Evolutionary conservation across 2,329 filamentous ascomycete genomes (phyloP).

Genomic region (Cladosporium oxysporum): DNA sequence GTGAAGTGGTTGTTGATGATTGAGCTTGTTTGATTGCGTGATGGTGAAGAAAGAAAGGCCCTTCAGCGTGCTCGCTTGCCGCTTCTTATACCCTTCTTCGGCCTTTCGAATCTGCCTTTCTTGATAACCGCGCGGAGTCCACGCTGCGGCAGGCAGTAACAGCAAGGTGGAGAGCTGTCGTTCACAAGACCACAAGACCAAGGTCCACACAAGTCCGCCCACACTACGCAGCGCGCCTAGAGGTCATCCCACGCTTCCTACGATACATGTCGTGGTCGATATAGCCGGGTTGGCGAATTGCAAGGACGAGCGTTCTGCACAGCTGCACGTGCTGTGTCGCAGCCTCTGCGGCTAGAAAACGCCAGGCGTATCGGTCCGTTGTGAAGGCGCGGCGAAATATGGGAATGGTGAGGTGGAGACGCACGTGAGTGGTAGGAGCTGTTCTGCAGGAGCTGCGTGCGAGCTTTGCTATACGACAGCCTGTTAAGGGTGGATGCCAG

Average conservation of each 20-base stretch:
- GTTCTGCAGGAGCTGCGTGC: slow-evolving; percentile 5
- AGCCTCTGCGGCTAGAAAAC: slow-evolving; percentile 15
- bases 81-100: slow-evolving; percentile 13
- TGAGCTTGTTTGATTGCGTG: slow-evolving; percentile 18
- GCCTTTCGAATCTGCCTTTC: neutral
- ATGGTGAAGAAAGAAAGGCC: slow-evolving; percentile 11
- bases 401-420: slow-evolving; percentile 15
- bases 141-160: neutral
- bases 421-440: slow-evolving; percentile 12
- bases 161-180: slow-evolving; percentile 11
- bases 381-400: neutral
- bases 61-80: neutral
- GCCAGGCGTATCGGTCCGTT: slow-evolving; percentile 12
- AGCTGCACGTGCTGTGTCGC: slow-evolving; percentile 13
- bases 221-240: slow-evolving; percentile 7
- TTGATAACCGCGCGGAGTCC: neutral
- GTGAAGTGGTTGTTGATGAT: slow-evolving; percentile 10
- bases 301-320: neutral
- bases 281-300: slow-evolving; percentile 10
- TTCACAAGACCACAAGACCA: slow-evolving; percentile 18
- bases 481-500: neutral
- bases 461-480: slow-evolving; percentile 3
- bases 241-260: slow-evolving; percentile 17
- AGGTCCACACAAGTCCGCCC: slow-evolving; percentile 2
- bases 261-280: slow-evolving; percentile 1